phyloP scores from a whole-genome alignment of 73 alveolate genomes.

The Paramecium bursaria region DNA sequence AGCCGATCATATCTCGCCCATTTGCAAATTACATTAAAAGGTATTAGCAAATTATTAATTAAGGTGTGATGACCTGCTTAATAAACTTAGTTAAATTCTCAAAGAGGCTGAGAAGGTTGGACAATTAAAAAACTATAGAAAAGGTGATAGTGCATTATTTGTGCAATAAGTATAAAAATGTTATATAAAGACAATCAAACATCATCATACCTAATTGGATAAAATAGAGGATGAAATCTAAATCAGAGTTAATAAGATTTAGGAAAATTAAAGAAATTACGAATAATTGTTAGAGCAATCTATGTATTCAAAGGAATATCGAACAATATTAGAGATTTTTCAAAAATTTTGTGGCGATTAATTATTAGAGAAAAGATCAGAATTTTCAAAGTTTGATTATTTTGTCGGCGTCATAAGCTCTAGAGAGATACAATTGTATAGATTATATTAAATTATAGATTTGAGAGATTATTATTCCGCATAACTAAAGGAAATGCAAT shows the following conservation, averaged over 20 bases:
- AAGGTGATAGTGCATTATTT: conserved; percentile 4
- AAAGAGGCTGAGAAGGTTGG: conserved; percentile 2
- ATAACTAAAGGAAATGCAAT: conserved; percentile 62
- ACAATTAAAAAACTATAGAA: background rate
- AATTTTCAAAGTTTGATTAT: conserved; percentile 30
- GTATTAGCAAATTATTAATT: background rate
- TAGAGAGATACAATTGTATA: conserved; percentile 1
- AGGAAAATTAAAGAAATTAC: background rate
- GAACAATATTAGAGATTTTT: background rate
- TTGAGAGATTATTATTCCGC: conserved; percentile 46
- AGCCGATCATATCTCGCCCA: conserved; percentile 80
- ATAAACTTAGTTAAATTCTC: background rate
- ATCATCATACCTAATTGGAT: conserved; percentile 52
- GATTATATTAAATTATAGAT: conserved; percentile 4
- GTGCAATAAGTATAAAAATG: conserved; percentile 16
- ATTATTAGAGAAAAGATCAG: background rate
- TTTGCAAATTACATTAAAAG: conserved; percentile 64
- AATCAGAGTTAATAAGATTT: background rate
- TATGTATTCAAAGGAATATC: conserved; percentile 1
- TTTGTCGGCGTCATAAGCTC: conserved; percentile 49
- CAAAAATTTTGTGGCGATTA: conserved; percentile 1
- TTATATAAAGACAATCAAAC: conserved; percentile 5
- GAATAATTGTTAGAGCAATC: conserved; percentile 23
- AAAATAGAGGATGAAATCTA: conserved; percentile 45
- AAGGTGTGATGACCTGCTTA: conserved; percentile 47